phyloP scores from a whole-genome alignment of 1,139 yeast species.

The Yamadazyma songkhlaensis region DNA sequence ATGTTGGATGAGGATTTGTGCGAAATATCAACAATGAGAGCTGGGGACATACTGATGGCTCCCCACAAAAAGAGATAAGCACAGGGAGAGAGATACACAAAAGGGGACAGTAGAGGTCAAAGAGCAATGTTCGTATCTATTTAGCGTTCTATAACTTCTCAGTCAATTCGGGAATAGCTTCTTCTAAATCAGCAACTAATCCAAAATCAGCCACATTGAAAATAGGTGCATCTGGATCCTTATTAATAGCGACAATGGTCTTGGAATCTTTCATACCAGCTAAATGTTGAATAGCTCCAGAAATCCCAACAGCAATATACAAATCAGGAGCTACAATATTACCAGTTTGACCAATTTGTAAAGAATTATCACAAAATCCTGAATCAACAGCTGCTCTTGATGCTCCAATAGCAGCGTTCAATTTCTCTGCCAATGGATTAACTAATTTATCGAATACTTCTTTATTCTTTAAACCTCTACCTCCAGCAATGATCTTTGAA shows the following conservation, averaged over 20 bases:
- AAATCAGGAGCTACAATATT: conserved; percentile 96
- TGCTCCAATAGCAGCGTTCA: conserved; percentile 95
- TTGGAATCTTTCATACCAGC: conserved; percentile 99
- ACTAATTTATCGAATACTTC: conserved; percentile 78
- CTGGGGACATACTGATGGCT: no score
- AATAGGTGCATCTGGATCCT: conserved; percentile 92
- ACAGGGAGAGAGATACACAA: no score
- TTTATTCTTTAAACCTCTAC: conserved; percentile 89
- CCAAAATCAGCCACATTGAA: conserved; percentile 91
- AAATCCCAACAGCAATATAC: conserved; percentile 88
- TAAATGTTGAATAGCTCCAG: conserved; percentile 96
- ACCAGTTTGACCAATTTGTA: conserved; percentile 98
- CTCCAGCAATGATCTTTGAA: conserved; percentile 79
- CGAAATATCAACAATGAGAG: no score
- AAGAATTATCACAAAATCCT: conserved; percentile 94
- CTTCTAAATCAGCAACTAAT: conserved; percentile 83
- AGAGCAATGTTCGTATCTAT: no score
- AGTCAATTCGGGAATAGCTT: conserved; percentile 83
- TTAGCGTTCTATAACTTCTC: conserved; percentile 46
- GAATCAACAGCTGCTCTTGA: conserved; percentile 98
- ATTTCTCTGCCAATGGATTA: conserved; percentile 79
- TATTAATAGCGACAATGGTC: conserved; percentile 90
- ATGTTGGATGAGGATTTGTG: neutral
- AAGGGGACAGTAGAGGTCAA: no score
- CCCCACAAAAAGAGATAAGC: no score